Evolutionary conservation across 1,284 basidiomycete species (phyloP).

Genomic region (Apiotrichum laibachii): DNA sequence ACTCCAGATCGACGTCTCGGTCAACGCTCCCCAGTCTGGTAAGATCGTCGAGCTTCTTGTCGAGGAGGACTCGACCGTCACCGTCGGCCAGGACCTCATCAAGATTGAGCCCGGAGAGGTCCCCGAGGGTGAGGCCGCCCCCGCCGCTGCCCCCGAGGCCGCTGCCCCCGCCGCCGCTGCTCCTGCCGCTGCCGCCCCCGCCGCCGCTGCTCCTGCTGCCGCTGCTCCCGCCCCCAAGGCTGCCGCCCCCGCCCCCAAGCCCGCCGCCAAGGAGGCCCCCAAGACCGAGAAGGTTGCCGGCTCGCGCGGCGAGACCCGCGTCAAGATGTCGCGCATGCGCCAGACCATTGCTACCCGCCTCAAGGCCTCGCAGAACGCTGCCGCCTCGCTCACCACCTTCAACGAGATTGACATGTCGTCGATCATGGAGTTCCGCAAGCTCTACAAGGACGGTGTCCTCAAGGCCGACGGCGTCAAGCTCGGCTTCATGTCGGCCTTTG

Average conservation of each 20-base stretch:
- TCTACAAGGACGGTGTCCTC: conserved; percentile 90
- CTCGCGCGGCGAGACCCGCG: conserved; percentile 77
- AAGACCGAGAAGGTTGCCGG: conserved; percentile 26
- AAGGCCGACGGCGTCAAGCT: conserved; percentile 96
- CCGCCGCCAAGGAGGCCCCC: conserved; percentile 27
- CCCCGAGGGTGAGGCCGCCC: conserved; percentile 39
- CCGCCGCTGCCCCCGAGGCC: not conserved
- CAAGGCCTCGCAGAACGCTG: conserved; percentile 97
- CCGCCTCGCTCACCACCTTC: conserved; percentile 95
- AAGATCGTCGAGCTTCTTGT: conserved; percentile 84
- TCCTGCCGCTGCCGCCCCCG: conserved; percentile 51
- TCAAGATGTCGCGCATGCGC: conserved; percentile 98
- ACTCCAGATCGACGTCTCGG: conserved; percentile 87
- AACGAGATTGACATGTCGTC: conserved; percentile 99
- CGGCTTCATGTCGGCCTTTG: conserved; percentile 98
- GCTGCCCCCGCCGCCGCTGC: conserved; percentile 50
- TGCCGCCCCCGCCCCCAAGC: conserved; percentile 11
- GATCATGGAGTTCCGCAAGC: conserved; percentile 87
- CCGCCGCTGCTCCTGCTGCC: conserved; percentile 13
- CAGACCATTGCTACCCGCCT: conserved; percentile 93
- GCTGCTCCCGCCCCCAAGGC: not conserved
- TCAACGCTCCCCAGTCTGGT: conserved; percentile 88
- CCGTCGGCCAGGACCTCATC: conserved; percentile 93
- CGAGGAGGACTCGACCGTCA: conserved; percentile 88
- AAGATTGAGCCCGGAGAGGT: conserved; percentile 79